Conservation (phyloP, 2,329 filamentous ascomycete genomes). For the Trichoderma atrobrunneum region DNA sequence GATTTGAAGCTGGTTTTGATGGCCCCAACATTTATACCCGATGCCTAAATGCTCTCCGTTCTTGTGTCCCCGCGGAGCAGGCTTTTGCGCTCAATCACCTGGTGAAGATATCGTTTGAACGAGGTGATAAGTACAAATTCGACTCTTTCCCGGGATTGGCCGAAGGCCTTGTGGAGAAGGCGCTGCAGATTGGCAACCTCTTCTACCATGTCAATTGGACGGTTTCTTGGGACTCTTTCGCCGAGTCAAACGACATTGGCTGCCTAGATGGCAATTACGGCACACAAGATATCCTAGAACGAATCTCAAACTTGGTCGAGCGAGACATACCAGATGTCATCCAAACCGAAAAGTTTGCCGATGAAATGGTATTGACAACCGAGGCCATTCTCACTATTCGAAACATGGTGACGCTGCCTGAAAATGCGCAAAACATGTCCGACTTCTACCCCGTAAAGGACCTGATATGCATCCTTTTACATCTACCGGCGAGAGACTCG, state of each 20-base stretch:
- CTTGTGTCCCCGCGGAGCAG: conserved; percentile 74
- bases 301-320: conserved; percentile 62
- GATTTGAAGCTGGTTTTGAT: conserved; percentile 54
- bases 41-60: conserved; percentile 79
- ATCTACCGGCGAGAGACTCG: conserved; percentile 68
- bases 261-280: conserved; percentile 47
- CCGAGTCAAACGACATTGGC: conserved; percentile 54
- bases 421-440: conserved; percentile 81
- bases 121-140: conserved; percentile 93
- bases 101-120: conserved; percentile 91
- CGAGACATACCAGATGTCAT: conserved; percentile 65
- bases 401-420: conserved; percentile 92
- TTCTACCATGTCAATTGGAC: conserved; percentile 84
- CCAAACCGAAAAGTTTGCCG: conserved; percentile 66
- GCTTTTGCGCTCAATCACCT: conserved; percentile 91
- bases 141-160: conserved; percentile 86
- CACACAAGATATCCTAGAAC: conserved; percentile 57
- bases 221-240: conserved; percentile 60
- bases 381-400: conserved; percentile 85
- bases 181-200: conserved; percentile 71
- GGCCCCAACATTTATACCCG: conserved; percentile 90
- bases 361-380: conserved; percentile 71
- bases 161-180: conserved; percentile 83
- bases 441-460: conserved; percentile 75
- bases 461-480: conserved; percentile 76